Evolutionary conservation across 768 basidiomycete genomes (phyloP), one percentile per base, ranked within the genome.

Genomic region (Dictyophora rubrovolvata): DNA sequence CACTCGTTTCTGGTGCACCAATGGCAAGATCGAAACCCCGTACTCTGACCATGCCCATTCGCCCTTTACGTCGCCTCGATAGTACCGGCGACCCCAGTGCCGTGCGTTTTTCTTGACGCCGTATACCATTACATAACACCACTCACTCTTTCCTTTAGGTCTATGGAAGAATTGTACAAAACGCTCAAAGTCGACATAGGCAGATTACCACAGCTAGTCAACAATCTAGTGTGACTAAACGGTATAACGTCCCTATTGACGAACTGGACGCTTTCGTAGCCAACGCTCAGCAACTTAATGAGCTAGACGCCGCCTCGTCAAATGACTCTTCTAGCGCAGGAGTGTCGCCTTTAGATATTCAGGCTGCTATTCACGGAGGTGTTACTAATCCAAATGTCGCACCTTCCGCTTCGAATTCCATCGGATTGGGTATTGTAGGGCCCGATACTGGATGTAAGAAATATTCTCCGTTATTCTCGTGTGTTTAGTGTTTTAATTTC

Each of bases 361-460:
- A 72, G 18, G 80, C 75, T 5, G 66, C 69, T 1, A 55, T 34
- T 1, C 64, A 68, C 33, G 68, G 71, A 34, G 66, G 70, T 22
- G 71, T 87, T 33, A 78, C 82, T 5, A 17, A 54, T 4, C 76
- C 79, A 16, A 72, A 70, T 53, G 42, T 28, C 28, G 48, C 65
- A 12, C 77, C 80, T 22, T 71, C 77, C 18, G 67, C 73, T 16
- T 68, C 65, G 62, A 73, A 85, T 66, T 80, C 86, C 42, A 73
- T 89, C 46, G 86, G 84, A 7, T 74, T 90, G 55, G 76, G 81
- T 65, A 88, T 90, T 57, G 82, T 88, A 80, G 80, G 63, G 74
- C 71, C 8, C 55, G 83, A 86, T 63, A 70, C 80, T 50, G 80
- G 77, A 62, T 86, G 71, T 72, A 42, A 14, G 42, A 42, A 42